Evolutionary conservation across 2,329 filamentous ascomycete species (phyloP), one percentile per base, ranked within the genome.

Genomic region (Penicillium sp.): DNA sequence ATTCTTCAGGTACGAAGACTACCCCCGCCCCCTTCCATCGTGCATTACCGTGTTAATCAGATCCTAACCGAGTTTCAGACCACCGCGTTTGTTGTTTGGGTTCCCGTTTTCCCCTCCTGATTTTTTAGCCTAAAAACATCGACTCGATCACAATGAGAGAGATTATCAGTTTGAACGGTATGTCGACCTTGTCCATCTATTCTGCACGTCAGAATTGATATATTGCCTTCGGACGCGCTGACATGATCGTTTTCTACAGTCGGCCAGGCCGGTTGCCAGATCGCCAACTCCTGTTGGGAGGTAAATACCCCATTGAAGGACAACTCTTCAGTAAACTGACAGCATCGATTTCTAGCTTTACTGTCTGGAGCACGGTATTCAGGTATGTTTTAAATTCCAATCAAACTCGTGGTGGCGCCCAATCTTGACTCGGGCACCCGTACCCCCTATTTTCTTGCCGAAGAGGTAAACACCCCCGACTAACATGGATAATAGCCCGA

Each of bases 221-320:
- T 55, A 28, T 54, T 55, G 28, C 48, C 43, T 22, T 43, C 61
- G 53, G 42, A 61, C 62, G 72, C 78, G 74, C 71, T 77, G 59
- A 70, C 62, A 50, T 53, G 33, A 57, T 58, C 10, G 42, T 48
- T 30, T 38, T 43, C 48, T 77, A 63, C 78, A 99, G 94, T 99
- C 85, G 94, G 94, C 82, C 94, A 99, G 87, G 94, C 94, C 78
- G 94, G 94, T 89, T 97, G 94, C 88, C 94, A 99, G 80, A 99
- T 99, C 76, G 94, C 93, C 82, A 99, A 99, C 85, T 94, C 94
- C 72, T 97, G 94, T 88, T 99, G 94, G 94, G 94, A 99, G 91
- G 94, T 99, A 83, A 83, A 90, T 83, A 73, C 71, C 50, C 51
- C 42, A 59, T 61, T 53, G 50, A 45, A 46, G 16, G 14, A 46